Conservation (phyloP, 177 flowering plant species). For the Tripterygium wilfordii region DNA sequence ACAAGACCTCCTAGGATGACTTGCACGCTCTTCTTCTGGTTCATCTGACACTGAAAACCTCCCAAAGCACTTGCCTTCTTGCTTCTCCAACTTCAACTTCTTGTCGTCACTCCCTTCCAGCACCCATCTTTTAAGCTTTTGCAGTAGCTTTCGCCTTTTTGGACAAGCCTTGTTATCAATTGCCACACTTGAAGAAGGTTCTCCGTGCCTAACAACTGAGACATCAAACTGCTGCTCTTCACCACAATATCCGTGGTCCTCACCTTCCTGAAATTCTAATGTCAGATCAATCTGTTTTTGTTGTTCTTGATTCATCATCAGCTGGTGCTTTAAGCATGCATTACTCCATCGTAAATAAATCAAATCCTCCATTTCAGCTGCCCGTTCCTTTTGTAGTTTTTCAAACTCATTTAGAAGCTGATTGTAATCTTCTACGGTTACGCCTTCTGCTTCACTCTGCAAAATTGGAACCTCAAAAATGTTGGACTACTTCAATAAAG, state of each 20-base stretch:
- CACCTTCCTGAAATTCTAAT: constrained; percentile 9
- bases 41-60: constrained; percentile 27
- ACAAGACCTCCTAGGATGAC: constrained; percentile 31
- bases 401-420: constrained; percentile 38
- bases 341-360: constrained; percentile 43
- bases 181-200: constrained; percentile 6
- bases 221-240: constrained; percentile 21
- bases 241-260: constrained; percentile 6
- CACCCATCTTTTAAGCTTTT: constrained; percentile 54
- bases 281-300: constrained; percentile 12
- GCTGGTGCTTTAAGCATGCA: constrained; percentile 57
- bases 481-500: neutral
- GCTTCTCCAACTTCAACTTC: constrained; percentile 18
- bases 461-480: constrained; percentile 6
- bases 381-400: constrained; percentile 34
- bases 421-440: constrained; percentile 28
- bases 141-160: constrained; percentile 37
- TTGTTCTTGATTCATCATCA: constrained; percentile 29
- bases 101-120: constrained; percentile 46
- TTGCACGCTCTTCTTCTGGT: constrained; percentile 15
- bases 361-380: constrained; percentile 39
- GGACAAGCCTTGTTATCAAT: constrained; percentile 9
- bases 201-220: constrained; percentile 5
- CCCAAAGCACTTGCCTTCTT: constrained; percentile 24
- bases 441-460: constrained; percentile 30